These are phyloP conservation scores for Lotmaria passim DNA, from an alignment of 208 protist genomes.

Conservation along the genomic window DNA sequence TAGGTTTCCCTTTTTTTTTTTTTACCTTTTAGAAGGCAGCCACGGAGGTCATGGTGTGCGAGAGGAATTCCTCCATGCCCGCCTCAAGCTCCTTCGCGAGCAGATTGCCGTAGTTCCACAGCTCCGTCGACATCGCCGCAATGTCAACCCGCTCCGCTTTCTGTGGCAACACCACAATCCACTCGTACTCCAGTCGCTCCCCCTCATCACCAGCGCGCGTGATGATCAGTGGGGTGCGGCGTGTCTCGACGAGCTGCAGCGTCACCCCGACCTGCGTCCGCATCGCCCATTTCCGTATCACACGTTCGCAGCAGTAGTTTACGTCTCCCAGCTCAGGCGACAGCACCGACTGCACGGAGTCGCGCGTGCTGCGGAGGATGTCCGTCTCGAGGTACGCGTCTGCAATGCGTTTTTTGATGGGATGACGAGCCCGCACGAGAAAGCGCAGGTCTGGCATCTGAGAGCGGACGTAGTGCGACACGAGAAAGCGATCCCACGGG, in stretches of 20 bases:
- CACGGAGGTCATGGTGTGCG: constrained; percentile 73
- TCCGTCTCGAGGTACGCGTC: constrained; percentile 82
- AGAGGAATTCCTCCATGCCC: constrained; percentile 85
- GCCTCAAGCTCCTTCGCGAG: constrained; percentile 71
- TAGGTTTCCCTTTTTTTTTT: too few species aligned
- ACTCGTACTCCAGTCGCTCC: constrained; percentile 89
- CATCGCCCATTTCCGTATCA: constrained; percentile 82
- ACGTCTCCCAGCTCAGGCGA: constrained; percentile 89
- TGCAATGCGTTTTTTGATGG: constrained; percentile 85
- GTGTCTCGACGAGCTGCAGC: constrained; percentile 86
- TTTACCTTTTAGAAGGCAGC: constrained; percentile 60
- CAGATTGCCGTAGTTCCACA: constrained; percentile 79
- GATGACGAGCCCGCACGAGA: constrained; percentile 81
- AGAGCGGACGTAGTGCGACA: constrained; percentile 84
- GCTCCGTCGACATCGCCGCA: constrained; percentile 56
- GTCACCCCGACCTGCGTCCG: constrained; percentile 53
- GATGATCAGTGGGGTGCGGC: constrained; percentile 91
- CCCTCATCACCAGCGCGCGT: constrained; percentile 82
- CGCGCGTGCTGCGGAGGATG: constrained; percentile 81
- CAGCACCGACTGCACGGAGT: constrained; percentile 88
- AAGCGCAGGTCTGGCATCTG: constrained; percentile 89
- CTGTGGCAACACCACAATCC: constrained; percentile 80
- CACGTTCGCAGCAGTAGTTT: constrained; percentile 86
- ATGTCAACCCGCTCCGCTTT: constrained; percentile 76
- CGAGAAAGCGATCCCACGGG: constrained; percentile 88